Evolutionary conservation across 345 rosid genomes (phyloP).

Genomic region (Syzygium jambos): DNA sequence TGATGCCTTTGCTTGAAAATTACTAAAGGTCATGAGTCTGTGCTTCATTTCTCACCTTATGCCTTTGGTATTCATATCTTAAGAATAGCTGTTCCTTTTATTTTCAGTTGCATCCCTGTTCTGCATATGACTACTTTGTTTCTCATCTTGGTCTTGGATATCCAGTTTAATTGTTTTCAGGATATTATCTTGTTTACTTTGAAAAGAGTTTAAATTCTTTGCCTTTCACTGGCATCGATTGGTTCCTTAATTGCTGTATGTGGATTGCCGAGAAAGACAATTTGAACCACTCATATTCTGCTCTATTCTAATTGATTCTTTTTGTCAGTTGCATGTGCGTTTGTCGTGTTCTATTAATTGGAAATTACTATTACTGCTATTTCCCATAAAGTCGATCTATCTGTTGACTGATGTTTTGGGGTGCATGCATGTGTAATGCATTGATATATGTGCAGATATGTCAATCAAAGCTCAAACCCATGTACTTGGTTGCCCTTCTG

Average conservation of each 20-base stretch:
- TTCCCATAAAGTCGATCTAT: neutral
- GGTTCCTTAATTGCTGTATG: neutral
- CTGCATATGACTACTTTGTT: neutral
- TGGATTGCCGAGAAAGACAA: neutral
- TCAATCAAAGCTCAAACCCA: slow-evolving; percentile 65
- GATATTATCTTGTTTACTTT: neutral
- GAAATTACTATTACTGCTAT: neutral
- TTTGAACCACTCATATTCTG: neutral
- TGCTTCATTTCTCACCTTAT: neutral
- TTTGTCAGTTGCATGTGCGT: neutral
- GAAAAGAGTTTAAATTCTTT: neutral
- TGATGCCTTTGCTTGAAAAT: neutral
- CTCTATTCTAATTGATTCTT: neutral
- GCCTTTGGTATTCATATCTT: neutral
- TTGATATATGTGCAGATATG: slow-evolving; percentile 46
- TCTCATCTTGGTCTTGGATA: neutral
- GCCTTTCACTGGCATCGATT: neutral
- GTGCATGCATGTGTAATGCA: neutral
- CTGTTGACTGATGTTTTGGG: neutral
- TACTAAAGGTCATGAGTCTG: neutral
- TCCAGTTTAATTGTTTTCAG: neutral
- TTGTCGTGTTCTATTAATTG: neutral
- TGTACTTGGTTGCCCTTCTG: slow-evolving; percentile 67
- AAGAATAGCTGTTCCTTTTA: neutral
- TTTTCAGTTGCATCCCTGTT: neutral